Percentiles rank a stretch among this genome's conserved stretches.
Evolutionary conservation across 257 asterid species (phyloP).

Genomic region (Salvia hispanica): DNA sequence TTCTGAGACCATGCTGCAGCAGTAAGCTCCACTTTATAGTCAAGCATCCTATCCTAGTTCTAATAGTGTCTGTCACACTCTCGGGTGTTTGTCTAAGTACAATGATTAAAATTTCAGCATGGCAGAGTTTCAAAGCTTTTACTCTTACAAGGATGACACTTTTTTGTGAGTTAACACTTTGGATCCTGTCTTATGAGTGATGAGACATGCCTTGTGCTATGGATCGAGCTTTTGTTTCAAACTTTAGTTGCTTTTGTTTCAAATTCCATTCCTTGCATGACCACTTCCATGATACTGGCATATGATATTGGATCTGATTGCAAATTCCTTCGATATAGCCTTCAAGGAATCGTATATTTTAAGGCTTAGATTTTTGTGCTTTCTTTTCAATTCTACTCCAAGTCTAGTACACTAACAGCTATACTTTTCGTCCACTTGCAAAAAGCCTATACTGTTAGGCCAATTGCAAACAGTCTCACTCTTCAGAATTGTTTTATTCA

Average conservation of each 20-base stretch:
- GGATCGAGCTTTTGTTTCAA: conserved; percentile 9
- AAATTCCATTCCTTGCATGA: conserved; percentile 14
- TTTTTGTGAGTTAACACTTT: conserved; percentile 12
- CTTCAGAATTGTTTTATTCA: neutral
- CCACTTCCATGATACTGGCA: neutral
- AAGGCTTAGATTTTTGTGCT: neutral
- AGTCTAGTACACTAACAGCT: conserved; percentile 9
- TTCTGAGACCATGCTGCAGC: conserved; percentile 9
- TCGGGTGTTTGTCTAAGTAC: neutral
- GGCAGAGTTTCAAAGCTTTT: neutral
- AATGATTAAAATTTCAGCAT: conserved; percentile 8
- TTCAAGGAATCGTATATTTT: conserved; percentile 4
- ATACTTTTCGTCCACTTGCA: neutral
- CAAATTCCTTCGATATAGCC: neutral
- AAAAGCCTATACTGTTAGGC: neutral
- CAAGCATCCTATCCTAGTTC: neutral
- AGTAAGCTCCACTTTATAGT: conserved; percentile 19
- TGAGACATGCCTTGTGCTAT: conserved; percentile 13
- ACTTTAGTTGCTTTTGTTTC: neutral
- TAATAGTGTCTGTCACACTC: conserved; percentile 7
- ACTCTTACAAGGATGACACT: neutral
- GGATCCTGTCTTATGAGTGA: neutral
- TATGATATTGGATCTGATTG: neutral
- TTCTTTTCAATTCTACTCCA: neutral
- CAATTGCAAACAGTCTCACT: neutral